Conservation (phyloP, 345 rosid genomes). For the Linum lewisii region DNA sequence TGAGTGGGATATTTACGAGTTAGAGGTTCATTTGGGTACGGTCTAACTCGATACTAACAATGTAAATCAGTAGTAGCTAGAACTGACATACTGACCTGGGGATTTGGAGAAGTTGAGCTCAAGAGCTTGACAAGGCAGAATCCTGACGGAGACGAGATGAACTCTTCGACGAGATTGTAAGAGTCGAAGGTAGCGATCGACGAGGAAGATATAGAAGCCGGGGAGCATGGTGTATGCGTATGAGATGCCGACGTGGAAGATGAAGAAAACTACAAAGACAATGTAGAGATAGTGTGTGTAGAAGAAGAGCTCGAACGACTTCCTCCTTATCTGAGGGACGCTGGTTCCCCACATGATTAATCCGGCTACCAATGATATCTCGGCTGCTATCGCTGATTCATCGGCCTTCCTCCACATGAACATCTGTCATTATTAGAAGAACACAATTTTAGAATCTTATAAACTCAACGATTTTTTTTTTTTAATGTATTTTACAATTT, state of each 20-base stretch:
- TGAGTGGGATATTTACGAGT: too few species aligned
- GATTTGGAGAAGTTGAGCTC: slow-evolving; percentile 2
- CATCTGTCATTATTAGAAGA: slow-evolving; percentile 4
- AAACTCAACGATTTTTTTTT: too few species aligned
- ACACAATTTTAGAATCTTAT: too few species aligned
- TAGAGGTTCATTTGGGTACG: too few species aligned
- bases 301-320: slow-evolving; percentile 2
- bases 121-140: background rate
- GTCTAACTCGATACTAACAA: too few species aligned
- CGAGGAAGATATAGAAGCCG: background rate
- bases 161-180: background rate
- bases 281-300: slow-evolving; percentile 4
- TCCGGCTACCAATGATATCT: background rate
- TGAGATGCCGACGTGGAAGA: background rate
- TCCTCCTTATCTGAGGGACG: background rate
- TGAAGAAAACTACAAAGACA: background rate
- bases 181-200: background rate
- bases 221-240: background rate
- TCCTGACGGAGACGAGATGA: background rate
- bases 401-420: background rate
- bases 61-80: background rate
- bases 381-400: background rate
- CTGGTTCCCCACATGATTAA: background rate
- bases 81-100: background rate
- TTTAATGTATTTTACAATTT: too few species aligned